A percentile compares a stretch with the other conserved stretches of the same genome.
Conservation (phyloP, 495 filamentous ascomycete species). For the Hypoxylon perforatum region DNA sequence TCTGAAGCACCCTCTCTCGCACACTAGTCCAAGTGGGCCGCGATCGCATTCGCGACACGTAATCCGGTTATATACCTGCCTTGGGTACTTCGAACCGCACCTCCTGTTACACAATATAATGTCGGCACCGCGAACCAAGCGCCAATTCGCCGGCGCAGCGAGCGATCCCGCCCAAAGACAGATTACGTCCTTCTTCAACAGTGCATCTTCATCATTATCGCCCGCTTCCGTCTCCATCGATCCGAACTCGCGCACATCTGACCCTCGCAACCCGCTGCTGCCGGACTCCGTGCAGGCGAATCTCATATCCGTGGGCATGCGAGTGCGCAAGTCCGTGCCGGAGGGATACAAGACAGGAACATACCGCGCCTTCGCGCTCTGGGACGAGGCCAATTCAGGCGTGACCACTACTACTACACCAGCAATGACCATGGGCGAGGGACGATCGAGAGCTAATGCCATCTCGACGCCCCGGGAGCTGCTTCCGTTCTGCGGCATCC, state of each 20-base stretch:
- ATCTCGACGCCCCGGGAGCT: slow-evolving; percentile 63
- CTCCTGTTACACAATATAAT: slow-evolving; percentile 39
- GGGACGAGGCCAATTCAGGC: slow-evolving; percentile 46
- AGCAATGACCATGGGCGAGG: slow-evolving; percentile 28
- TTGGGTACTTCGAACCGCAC: not conserved
- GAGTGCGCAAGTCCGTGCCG: slow-evolving; percentile 87
- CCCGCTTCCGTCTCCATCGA: slow-evolving; percentile 3
- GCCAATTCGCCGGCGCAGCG: slow-evolving; percentile 62
- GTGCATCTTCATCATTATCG: slow-evolving; percentile 20
- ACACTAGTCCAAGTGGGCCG: slow-evolving; percentile 22
- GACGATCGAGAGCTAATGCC: slow-evolving; percentile 45
- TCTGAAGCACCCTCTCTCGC: slow-evolving; percentile 23
- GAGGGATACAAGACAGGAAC: slow-evolving; percentile 88
- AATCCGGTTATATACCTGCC: slow-evolving; percentile 13
- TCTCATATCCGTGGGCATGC: slow-evolving; percentile 89
- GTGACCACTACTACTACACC: slow-evolving; percentile 4
- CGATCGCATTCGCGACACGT: slow-evolving; percentile 36
- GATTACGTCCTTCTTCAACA: slow-evolving; percentile 61
- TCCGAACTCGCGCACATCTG: slow-evolving; percentile 13
- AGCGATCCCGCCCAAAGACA: slow-evolving; percentile 61
- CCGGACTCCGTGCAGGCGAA: slow-evolving; percentile 76
- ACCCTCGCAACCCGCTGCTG: slow-evolving; percentile 55
- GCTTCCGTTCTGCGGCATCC: slow-evolving; percentile 79
- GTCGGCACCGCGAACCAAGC: slow-evolving; percentile 59
- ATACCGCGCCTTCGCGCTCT: slow-evolving; percentile 59